These are phyloP conservation scores for Backusella australiensis DNA, from an alignment of 192 early-diverging fungal genomes.

Conservation along the genomic window DNA sequence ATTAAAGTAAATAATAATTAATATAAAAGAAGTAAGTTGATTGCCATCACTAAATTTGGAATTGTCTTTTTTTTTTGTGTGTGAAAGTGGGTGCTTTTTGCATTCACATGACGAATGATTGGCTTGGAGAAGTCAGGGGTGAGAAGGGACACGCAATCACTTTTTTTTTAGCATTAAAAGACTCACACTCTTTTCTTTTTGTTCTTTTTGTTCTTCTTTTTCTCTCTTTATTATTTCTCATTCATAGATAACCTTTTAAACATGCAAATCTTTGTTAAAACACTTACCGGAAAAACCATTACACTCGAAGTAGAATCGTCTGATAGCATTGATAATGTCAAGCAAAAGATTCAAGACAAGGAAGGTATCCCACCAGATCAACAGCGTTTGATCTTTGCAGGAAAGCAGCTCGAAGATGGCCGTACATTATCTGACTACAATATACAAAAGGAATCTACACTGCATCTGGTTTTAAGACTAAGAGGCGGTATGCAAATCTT, in stretches of 20 bases:
- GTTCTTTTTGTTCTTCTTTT: neutral
- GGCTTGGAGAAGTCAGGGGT: neutral
- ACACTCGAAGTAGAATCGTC: conserved; percentile 14
- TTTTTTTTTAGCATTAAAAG: conserved; percentile 3
- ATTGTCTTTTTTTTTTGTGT: neutral
- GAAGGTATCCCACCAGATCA: conserved; percentile 99
- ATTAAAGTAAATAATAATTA: neutral
- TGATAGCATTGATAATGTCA: conserved; percentile 75
- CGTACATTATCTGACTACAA: conserved; percentile 98
- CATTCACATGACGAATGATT: neutral
- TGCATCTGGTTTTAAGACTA: conserved; percentile 94
- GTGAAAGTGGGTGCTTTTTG: neutral
- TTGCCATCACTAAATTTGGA: neutral
- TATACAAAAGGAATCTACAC: conserved; percentile 99
- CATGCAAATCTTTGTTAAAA: neutral
- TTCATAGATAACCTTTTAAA: neutral
- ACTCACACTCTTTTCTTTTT: neutral
- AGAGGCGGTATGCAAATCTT: conserved; percentile 82
- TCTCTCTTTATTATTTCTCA: neutral
- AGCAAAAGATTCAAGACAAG: conserved; percentile 97
- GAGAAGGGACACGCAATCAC: neutral
- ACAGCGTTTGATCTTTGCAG: conserved; percentile 99
- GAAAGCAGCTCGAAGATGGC: conserved; percentile 99
- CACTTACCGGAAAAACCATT: neutral
- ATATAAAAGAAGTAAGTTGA: neutral